Conservation (phyloP, 2,329 filamentous ascomycete species). For the Colletotrichum costaricense region DNA sequence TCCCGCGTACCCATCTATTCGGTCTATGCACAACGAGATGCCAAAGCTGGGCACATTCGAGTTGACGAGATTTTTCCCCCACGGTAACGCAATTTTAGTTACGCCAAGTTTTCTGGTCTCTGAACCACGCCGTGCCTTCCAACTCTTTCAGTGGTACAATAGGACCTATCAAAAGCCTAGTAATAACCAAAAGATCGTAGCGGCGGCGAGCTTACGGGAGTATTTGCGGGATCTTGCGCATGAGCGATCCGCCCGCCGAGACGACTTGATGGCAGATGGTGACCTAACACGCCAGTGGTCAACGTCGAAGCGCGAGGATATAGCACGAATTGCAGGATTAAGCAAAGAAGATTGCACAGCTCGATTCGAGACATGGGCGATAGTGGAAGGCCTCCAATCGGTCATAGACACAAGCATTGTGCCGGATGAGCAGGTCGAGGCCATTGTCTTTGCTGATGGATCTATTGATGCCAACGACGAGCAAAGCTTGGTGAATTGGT, state of each 20-base stretch:
- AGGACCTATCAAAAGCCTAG: not conserved
- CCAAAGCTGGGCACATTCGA: constrained; percentile 20
- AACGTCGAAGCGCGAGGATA: not conserved
- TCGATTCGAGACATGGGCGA: constrained; percentile 27
- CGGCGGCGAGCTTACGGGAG: constrained; percentile 43
- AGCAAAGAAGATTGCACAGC: constrained; percentile 26
- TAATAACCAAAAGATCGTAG: constrained; percentile 40
- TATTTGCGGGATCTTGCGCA: constrained; percentile 44
- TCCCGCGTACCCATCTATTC: constrained; percentile 34
- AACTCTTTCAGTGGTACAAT: constrained; percentile 50
- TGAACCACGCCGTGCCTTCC: constrained; percentile 47
- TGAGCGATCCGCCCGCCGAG: constrained; percentile 5
- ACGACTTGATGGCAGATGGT: not conserved
- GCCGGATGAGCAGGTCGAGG: constrained; percentile 47
- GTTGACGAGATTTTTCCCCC: constrained; percentile 42
- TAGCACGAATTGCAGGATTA: not conserved
- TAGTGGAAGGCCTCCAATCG: constrained; percentile 25
- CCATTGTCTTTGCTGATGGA: constrained; percentile 58
- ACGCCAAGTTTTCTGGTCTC: constrained; percentile 55
- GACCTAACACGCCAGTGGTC: not conserved
- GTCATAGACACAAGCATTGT: constrained; percentile 43
- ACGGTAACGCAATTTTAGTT: constrained; percentile 49
- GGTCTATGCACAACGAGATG: not conserved
- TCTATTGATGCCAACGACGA: constrained; percentile 69
- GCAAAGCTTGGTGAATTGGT: constrained; percentile 72